Evolutionary conservation across 208 protist genomes (phyloP), one percentile per base, ranked within the genome.

Genomic region (Leishmania tropica): DNA sequence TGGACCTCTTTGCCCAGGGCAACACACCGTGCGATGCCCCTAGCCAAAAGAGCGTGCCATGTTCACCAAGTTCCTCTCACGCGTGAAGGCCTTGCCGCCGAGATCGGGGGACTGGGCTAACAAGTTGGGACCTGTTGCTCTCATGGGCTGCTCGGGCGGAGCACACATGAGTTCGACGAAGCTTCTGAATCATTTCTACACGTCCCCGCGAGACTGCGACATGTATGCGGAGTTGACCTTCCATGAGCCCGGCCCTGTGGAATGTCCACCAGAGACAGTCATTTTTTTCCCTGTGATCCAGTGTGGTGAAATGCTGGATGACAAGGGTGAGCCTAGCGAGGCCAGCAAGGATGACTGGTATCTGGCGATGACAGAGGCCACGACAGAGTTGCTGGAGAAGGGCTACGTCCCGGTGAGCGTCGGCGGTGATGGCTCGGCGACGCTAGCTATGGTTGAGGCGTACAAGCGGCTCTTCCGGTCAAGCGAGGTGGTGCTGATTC

Each of bases 211-310:
- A 24, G 92, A 97, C 51, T 95, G 89, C 76, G 94, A 97, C 79
- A 88, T 91, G 76, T 97, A 95, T 71, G 94, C 91, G 5, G 92
- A 95, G 78, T 78, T 97, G 40, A 92, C 87, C 31, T 94, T 95
- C 68, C 91, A 95, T 80, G 90, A 95, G 1, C 79, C 85, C 45
- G 88, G 87, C 3, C 88, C 92, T 37, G 90, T 97, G 77, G 92
- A 95, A 75, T 95, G 91, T 68, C 94, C 94, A 1, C 92, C 94
- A 17, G 90, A 95, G 75, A 95, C 89, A 5, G 92, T 96, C 5
- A 84, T 94, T 76, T 93, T 95, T 76, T 78, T 97, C 45, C 94
- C 94, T 24, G 89, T 96, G 0, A 86, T 97, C 62, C 87, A 93
- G 35, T 93, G 89, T 78, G 90, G 92, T 15, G 75, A 91, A 48